Evolutionary conservation across 371 early-diverging fungal species (phyloP).

Genomic region (Mortierella sp.): DNA sequence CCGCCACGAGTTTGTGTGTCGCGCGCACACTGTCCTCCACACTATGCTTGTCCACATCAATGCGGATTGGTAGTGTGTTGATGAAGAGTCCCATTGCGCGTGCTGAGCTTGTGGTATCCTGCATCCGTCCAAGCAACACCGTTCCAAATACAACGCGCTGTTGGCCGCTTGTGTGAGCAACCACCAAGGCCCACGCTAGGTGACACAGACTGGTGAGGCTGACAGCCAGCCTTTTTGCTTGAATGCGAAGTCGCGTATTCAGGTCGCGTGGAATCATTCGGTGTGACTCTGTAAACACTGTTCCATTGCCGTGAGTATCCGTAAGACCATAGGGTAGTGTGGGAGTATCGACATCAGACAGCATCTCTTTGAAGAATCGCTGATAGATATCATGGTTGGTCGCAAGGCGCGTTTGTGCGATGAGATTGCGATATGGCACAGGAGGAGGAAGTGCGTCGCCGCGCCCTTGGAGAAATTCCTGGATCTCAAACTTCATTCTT

Average conservation of each 20-base stretch:
- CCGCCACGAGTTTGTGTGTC: constrained; percentile 3
- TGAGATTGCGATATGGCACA: constrained; percentile 18
- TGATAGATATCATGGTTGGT: constrained; percentile 4
- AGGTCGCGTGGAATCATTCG: constrained; percentile 12
- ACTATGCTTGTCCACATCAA: constrained; percentile 8
- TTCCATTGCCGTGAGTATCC: constrained; percentile 3
- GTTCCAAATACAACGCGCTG: constrained; percentile 22
- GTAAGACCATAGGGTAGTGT: constrained; percentile 18
- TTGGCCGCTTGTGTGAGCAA: constrained; percentile 18
- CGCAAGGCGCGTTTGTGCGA: constrained; percentile 15
- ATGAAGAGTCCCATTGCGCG: constrained; percentile 18
- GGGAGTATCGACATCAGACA: constrained; percentile 18
- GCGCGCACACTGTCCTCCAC: constrained; percentile 12
- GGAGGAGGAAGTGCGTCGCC: constrained; percentile 9
- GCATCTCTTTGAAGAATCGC: constrained; percentile 17
- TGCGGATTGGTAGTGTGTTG: constrained; percentile 23
- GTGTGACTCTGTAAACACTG: neutral
- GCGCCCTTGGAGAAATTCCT: constrained; percentile 12
- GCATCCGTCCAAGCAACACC: constrained; percentile 9
- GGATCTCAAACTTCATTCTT: constrained; percentile 1
- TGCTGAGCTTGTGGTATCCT: neutral
- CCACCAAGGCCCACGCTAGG: constrained; percentile 17
- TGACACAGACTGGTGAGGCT: constrained; percentile 24
- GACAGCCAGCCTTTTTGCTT: constrained; percentile 12
- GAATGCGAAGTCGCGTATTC: constrained; percentile 14